Conservation (phyloP, 176 grass and related monocot genomes). For the Bothriochloa decipiens region DNA sequence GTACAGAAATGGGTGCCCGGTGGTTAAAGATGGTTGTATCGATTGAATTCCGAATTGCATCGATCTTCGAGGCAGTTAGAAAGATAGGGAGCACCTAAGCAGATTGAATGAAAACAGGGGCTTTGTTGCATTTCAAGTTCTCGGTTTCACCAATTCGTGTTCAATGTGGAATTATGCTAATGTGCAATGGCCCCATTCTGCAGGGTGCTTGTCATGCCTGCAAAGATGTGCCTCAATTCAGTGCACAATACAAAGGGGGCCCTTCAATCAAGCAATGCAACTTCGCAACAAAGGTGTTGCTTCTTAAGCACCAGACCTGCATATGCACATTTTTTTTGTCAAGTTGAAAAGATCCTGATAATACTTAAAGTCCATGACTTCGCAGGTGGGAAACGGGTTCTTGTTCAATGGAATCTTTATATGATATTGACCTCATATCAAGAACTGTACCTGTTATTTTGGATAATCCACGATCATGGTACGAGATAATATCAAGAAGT, state of each 20-base stretch:
- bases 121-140: neutral
- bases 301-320: slow-evolving; percentile 28
- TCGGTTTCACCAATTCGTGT: neutral
- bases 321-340: neutral
- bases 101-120: neutral
- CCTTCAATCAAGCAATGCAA: slow-evolving; percentile 51
- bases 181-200: slow-evolving; percentile 31
- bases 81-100: neutral
- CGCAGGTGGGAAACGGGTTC: slow-evolving; percentile 69
- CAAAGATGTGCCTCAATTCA: slow-evolving; percentile 82
- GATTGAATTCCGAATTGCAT: neutral
- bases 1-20: neutral
- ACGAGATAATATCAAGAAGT: slow-evolving; percentile 71
- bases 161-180: slow-evolving; percentile 31
- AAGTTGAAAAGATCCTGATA: neutral
- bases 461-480: slow-evolving; percentile 80
- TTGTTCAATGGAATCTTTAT: slow-evolving; percentile 86
- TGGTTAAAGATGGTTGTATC: neutral
- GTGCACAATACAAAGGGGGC: slow-evolving; percentile 82
- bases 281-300: slow-evolving; percentile 54
- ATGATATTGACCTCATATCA: slow-evolving; percentile 89
- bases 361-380: neutral
- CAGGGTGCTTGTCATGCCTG: slow-evolving; percentile 91
- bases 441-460: slow-evolving; percentile 70
- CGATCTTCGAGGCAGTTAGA: neutral